Evolutionary conservation across 2,329 filamentous ascomycete species (phyloP).

Genomic region (Annulohypoxylon truncatum): DNA sequence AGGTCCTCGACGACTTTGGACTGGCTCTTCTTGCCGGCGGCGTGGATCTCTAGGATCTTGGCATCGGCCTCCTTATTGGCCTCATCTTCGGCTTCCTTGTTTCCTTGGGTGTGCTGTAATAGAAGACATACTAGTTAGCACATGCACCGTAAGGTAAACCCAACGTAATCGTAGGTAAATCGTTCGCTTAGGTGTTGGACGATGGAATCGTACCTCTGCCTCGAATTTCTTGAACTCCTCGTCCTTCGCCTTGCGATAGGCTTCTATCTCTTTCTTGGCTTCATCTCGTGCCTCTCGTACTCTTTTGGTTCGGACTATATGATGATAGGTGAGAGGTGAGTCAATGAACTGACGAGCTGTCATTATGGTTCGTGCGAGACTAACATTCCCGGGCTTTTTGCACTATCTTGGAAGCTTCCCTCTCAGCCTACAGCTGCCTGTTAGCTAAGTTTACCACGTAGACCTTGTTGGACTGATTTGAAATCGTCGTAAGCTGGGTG

Average conservation of each 20-base stretch:
- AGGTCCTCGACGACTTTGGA: slow-evolving; percentile 84
- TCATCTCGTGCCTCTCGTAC: slow-evolving; percentile 97
- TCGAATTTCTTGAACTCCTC: slow-evolving; percentile 96
- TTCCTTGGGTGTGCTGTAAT: slow-evolving; percentile 88
- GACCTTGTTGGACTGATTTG: not conserved
- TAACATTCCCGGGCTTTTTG: slow-evolving; percentile 96
- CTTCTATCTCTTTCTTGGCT: slow-evolving; percentile 97
- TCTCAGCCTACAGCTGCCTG: slow-evolving; percentile 77
- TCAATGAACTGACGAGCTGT: not conserved
- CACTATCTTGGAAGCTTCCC: slow-evolving; percentile 98
- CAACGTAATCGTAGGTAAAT: too few species aligned
- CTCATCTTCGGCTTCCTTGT: slow-evolving; percentile 81
- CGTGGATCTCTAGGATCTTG: slow-evolving; percentile 85
- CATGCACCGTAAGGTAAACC: not conserved
- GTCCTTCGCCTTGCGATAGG: slow-evolving; percentile 90
- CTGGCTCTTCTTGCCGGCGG: slow-evolving; percentile 82
- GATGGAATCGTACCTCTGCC: slow-evolving; percentile 63
- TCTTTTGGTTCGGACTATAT: slow-evolving; percentile 85
- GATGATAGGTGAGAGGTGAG: slow-evolving; percentile 38
- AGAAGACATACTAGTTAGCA: not conserved
- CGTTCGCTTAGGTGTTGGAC: not conserved
- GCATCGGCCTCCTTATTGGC: slow-evolving; percentile 83
- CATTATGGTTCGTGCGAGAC: slow-evolving; percentile 43
- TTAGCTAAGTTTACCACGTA: slow-evolving; percentile 16
- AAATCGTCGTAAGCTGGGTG: not conserved